Conservation (phyloP, 2,329 filamentous ascomycete genomes). For the Botrytis fragariae region DNA sequence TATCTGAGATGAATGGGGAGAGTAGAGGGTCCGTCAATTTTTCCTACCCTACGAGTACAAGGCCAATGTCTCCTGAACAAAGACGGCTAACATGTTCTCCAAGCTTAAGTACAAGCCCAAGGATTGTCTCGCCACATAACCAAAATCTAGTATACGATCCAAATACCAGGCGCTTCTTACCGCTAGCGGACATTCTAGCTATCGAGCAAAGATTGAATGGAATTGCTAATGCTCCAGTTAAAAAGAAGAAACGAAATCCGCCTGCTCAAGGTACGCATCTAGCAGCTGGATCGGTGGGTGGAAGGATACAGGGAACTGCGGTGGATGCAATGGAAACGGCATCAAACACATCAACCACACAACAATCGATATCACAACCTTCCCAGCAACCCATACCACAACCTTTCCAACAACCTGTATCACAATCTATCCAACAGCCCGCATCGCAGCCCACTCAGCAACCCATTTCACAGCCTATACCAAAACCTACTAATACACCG, state of each 20-base stretch:
- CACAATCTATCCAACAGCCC: slow-evolving; percentile 24
- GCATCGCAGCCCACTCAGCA: slow-evolving; percentile 22
- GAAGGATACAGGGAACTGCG: slow-evolving; percentile 49
- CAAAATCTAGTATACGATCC: slow-evolving; percentile 59
- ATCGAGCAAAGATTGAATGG: slow-evolving; percentile 41
- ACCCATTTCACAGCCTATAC: not conserved
- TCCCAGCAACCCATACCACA: slow-evolving; percentile 20
- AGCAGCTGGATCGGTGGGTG: slow-evolving; percentile 51
- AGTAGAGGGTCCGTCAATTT: slow-evolving; percentile 50
- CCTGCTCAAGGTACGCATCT: slow-evolving; percentile 42
- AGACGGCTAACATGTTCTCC: slow-evolving; percentile 38
- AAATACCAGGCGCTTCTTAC: slow-evolving; percentile 63
- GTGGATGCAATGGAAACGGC: slow-evolving; percentile 39
- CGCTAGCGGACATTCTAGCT: slow-evolving; percentile 45
- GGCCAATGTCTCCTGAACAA: slow-evolving; percentile 35
- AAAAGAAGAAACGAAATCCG: slow-evolving; percentile 40
- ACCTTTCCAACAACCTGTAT: slow-evolving; percentile 22
- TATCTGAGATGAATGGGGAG: slow-evolving; percentile 42
- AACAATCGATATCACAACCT: slow-evolving; percentile 21
- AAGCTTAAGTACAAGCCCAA: slow-evolving; percentile 33
- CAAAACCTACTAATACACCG: slow-evolving; percentile 14
- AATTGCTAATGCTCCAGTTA: slow-evolving; percentile 43
- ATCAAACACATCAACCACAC: slow-evolving; percentile 18
- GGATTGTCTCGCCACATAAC: slow-evolving; percentile 36
- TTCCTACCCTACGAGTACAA: slow-evolving; percentile 48